Evolutionary conservation across 257 asterid species (phyloP), one percentile per base, ranked within the genome.

Genomic region (Rauvolfia tetraphylla): DNA sequence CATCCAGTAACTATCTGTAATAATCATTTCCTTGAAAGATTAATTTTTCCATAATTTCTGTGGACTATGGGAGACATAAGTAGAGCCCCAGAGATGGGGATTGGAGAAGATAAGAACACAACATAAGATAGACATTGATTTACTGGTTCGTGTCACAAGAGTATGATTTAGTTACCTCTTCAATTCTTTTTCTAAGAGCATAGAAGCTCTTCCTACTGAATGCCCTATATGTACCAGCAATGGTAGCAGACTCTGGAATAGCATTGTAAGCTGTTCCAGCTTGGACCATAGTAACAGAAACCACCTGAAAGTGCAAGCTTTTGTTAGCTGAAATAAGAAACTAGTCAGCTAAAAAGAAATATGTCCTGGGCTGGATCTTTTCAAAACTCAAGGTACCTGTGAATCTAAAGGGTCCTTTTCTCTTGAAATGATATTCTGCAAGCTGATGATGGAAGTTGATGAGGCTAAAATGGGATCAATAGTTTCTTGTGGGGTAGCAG

Each of bases 321-420:
- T 36, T n/a, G 15, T 73, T 13, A 73, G 54, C 68, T 39, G n/a
- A 56, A 73, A 23, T 3, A 38, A 73, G 17, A n/a, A n/a, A 33
- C 27, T 34, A 27, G 22, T 36, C 44, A 65, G 29, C 70, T 36
- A 63, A 63, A 63, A 11, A 11, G n/a, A 34, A 10, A n/a, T 59
- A 39, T 17, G 23, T 14, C 31, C 29, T 31, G 29, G 4, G 33
- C 44, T 41, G 39, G 15, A 14, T n/a, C 63, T 41, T 36, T 15
- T 4, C 7, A 7, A 65, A 48, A 7, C 18, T 38, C n/a, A 38
- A 14, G 6, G 11, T 83, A 86, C 89, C 84, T 85, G 86, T 1
- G 93, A 81, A 71, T 89, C 93, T 25, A 87, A 74, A 38, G 93
- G 93, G 59, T 89, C 86, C 3, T 84, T 80, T 61, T 89, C 93